Evolutionary conservation across 2,329 filamentous ascomycete genomes (phyloP).

Genomic region (Berkeleyomyces rouxiae): DNA sequence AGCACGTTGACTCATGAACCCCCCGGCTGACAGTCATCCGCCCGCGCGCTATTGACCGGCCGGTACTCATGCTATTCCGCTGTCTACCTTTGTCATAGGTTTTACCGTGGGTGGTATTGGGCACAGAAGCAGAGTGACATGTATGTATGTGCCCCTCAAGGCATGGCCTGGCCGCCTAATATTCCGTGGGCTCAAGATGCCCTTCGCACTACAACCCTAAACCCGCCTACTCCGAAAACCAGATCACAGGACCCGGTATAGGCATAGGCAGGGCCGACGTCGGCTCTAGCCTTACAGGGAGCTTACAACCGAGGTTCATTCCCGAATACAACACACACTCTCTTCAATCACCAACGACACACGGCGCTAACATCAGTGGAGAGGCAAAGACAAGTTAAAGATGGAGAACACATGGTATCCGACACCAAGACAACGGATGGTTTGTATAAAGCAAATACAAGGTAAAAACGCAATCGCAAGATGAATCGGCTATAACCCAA

Average conservation of each 20-base stretch:
- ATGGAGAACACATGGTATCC: neutral
- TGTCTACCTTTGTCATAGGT: too few species aligned
- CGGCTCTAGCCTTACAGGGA: neutral
- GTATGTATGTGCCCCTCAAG: too few species aligned
- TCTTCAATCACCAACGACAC: neutral
- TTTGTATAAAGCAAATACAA: conserved; percentile 4
- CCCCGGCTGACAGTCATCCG: too few species aligned
- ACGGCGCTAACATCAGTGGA: neutral
- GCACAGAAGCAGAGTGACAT: too few species aligned
- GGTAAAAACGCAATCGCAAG: neutral
- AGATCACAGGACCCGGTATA: neutral
- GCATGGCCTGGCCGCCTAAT: too few species aligned
- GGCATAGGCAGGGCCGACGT: neutral
- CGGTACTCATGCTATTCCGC: too few species aligned
- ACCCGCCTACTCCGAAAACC: too few species aligned
- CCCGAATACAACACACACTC: neutral
- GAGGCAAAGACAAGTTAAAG: neutral
- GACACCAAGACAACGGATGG: neutral
- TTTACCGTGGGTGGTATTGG: too few species aligned
- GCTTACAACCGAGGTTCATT: neutral
- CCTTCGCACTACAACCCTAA: neutral
- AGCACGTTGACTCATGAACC: too few species aligned
- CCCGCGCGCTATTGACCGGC: too few species aligned
- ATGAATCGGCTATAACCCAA: neutral
- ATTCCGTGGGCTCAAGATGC: neutral